Evolutionary conservation across 192 early-diverging fungal genomes (phyloP).

Genomic region (Coemansia sp.): DNA sequence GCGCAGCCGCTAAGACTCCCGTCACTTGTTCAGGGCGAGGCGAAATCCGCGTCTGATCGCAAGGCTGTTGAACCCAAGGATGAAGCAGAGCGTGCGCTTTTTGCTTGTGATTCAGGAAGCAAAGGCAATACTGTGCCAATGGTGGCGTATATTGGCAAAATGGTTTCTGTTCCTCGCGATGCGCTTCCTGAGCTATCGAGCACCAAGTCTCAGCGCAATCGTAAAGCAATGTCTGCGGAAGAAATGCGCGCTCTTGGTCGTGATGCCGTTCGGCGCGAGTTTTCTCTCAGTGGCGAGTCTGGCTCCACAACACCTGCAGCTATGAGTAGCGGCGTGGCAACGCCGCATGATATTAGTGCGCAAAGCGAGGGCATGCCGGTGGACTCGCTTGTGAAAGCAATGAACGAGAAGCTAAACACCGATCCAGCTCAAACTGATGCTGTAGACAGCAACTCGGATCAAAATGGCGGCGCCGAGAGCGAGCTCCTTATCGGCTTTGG

Average conservation of each 20-base stretch:
- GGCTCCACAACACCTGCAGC: constrained; percentile 26
- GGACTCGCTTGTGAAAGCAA: constrained; percentile 31
- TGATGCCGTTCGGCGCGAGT: constrained; percentile 52
- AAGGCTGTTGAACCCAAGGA: constrained; percentile 54
- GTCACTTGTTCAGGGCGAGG: constrained; percentile 63
- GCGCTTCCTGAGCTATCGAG: constrained; percentile 63
- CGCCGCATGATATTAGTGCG: constrained; percentile 10
- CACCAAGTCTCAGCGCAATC: constrained; percentile 54
- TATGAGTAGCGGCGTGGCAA: constrained; percentile 29
- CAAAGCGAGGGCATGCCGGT: not conserved
- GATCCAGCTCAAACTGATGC: not conserved
- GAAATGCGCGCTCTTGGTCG: constrained; percentile 82
- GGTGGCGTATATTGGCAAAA: constrained; percentile 91
- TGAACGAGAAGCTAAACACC: constrained; percentile 32
- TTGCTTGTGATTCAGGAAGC: constrained; percentile 63
- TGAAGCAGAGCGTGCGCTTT: constrained; percentile 72
- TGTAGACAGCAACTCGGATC: not conserved
- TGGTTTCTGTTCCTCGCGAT: constrained; percentile 81
- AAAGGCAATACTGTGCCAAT: constrained; percentile 57
- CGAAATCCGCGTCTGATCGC: constrained; percentile 20
- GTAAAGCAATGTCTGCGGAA: constrained; percentile 75
- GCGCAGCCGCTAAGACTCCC: constrained; percentile 84
- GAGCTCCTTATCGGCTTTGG: constrained; percentile 90
- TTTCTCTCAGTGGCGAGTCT: constrained; percentile 32
- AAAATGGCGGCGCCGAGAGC: constrained; percentile 31